phyloP scores from a whole-genome alignment of 345 rosid species.

The Euphorbia peplus region DNA sequence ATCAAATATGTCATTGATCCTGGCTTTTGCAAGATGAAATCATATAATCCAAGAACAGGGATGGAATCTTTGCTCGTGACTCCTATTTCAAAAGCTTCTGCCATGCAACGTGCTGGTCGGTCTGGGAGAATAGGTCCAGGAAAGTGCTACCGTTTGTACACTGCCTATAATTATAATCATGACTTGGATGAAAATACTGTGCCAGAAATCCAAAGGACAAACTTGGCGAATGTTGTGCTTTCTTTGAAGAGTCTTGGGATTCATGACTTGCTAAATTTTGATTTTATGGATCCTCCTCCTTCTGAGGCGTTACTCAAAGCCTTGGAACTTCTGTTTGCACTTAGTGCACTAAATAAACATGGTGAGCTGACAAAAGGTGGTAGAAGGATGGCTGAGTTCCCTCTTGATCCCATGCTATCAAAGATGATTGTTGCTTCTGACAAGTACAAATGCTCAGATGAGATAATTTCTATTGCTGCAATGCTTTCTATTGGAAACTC shows the following conservation, averaged over 20 bases:
- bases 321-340: constrained; percentile 74
- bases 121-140: constrained; percentile 99
- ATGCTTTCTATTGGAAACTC: constrained; percentile 97
- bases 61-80: constrained; percentile 91
- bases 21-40: constrained; percentile 93
- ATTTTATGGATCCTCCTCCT: constrained; percentile 98
- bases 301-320: constrained; percentile 95
- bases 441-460: constrained; percentile 85
- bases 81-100: constrained; percentile 96
- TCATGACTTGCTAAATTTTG: constrained; percentile 83
- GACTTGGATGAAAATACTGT: constrained; percentile 91
- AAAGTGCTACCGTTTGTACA: constrained; percentile 82
- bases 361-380: constrained; percentile 97
- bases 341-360: constrained; percentile 82
- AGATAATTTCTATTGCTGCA: constrained; percentile 78
- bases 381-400: constrained; percentile 94
- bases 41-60: constrained; percentile 95
- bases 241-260: constrained; percentile 96
- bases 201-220: constrained; percentile 93
- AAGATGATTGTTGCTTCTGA: constrained; percentile 94
- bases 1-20: constrained; percentile 94
- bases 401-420: constrained; percentile 90
- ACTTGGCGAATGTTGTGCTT: constrained; percentile 93
- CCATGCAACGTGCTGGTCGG: constrained; percentile 91
- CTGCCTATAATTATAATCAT: constrained; percentile 69